A percentile compares a stretch with the other conserved stretches of the same genome.
These are phyloP conservation scores for Metschnikowia cubensis DNA, from an alignment of 805 yeast species.

Conservation along the genomic window DNA sequence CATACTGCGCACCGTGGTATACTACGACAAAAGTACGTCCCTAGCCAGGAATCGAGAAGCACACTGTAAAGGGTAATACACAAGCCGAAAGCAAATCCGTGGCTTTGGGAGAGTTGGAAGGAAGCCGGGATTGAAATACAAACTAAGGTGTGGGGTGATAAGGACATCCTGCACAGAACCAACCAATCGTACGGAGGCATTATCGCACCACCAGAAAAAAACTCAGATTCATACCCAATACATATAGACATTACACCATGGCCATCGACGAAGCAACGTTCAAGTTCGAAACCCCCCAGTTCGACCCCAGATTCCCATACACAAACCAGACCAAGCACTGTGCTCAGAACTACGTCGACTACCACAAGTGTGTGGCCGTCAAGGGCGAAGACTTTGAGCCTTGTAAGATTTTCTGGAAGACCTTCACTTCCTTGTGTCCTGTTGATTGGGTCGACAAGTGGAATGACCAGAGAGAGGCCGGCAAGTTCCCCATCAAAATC, in stretches of 20 bases:
- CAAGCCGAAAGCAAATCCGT: too few relatives aligned
- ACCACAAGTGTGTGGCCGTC: slow-evolving; percentile 93
- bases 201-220: slow-evolving; percentile 15
- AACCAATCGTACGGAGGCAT: slow-evolving; percentile 22
- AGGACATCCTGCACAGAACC: slow-evolving; percentile 7
- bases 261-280: slow-evolving; percentile 38
- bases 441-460: slow-evolving; percentile 80
- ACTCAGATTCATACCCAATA: background rate
- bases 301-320: slow-evolving; percentile 63
- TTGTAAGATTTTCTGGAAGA: slow-evolving; percentile 89
- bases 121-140: too few relatives aligned
- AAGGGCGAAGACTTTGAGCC: slow-evolving; percentile 99
- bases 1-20: too few relatives aligned
- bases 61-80: too few relatives aligned
- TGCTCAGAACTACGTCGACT: slow-evolving; percentile 96
- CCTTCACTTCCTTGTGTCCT: slow-evolving; percentile 85
- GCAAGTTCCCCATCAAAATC: slow-evolving; percentile 42
- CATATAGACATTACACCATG: slow-evolving; percentile 19
- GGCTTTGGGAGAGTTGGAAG: too few relatives aligned
- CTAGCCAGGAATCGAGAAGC: too few relatives aligned
- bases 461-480: slow-evolving; percentile 77
- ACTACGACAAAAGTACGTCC: too few relatives aligned
- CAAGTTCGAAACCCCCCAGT: slow-evolving; percentile 40
- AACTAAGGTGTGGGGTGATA: background rate
- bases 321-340: slow-evolving; percentile 98